Conservation (phyloP, 2,329 filamentous ascomycete species). For the Thelonectria rubi region DNA sequence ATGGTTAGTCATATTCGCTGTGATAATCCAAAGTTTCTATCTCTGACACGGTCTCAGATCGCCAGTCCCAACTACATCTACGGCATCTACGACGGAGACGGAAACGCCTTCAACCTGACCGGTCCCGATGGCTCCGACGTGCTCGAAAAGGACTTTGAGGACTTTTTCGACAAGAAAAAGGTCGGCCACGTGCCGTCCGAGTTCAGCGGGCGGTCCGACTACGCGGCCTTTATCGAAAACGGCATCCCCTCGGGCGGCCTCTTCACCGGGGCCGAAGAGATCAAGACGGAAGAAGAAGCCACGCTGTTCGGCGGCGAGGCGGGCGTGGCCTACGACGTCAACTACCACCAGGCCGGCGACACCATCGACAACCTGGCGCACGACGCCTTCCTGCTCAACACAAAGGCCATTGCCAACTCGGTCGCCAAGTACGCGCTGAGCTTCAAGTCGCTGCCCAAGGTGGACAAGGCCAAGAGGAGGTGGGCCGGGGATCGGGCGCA, state of each 20-base stretch:
- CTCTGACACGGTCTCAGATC: constrained; percentile 43
- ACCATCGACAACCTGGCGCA: constrained; percentile 50
- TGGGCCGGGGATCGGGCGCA: constrained; percentile 44
- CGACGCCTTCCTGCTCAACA: constrained; percentile 57
- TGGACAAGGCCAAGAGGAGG: constrained; percentile 40
- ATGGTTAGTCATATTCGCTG: constrained; percentile 50
- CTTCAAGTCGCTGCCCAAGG: constrained; percentile 47
- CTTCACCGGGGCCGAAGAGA: constrained; percentile 72
- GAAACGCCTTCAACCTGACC: constrained; percentile 66
- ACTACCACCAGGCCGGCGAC: constrained; percentile 58
- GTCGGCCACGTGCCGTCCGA: constrained; percentile 65
- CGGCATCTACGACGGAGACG: constrained; percentile 68
- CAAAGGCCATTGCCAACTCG: constrained; percentile 53
- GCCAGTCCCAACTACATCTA: constrained; percentile 60
- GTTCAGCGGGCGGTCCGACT: constrained; percentile 74
- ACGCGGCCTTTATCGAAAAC: constrained; percentile 72
- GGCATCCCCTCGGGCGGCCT: constrained; percentile 74
- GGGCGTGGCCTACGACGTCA: constrained; percentile 57
- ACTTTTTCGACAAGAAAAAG: constrained; percentile 60
- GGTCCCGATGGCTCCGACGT: constrained; percentile 67
- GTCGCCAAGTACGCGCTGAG: constrained; percentile 53
- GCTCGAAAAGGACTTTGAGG: constrained; percentile 65
- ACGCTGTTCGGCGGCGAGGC: constrained; percentile 69
- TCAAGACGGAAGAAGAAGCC: constrained; percentile 69
- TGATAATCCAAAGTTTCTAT: too few relatives aligned